phyloP scores from a whole-genome alignment of 306 rosid genomes.

The Fragaria nilgerrensis region DNA sequence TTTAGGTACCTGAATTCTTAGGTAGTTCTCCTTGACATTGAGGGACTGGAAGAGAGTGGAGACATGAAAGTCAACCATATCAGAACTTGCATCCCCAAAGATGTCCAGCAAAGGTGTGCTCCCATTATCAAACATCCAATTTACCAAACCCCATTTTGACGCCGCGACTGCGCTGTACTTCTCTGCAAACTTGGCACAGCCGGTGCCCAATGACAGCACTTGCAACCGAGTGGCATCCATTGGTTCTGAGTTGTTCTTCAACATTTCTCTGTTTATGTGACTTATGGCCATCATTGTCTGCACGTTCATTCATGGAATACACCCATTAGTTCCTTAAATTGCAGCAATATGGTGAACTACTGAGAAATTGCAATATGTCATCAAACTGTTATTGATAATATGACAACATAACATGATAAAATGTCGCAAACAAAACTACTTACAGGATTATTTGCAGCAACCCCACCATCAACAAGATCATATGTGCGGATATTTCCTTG shows the following conservation, averaged over 20 bases:
- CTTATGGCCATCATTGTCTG: slow-evolving; percentile 42
- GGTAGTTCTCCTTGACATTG: slow-evolving; percentile 30
- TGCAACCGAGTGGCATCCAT: slow-evolving; percentile 24
- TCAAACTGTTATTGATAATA: neutral
- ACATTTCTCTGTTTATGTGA: slow-evolving; percentile 22
- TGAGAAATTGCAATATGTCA: neutral
- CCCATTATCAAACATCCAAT: slow-evolving; percentile 35
- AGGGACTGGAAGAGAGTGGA: slow-evolving; percentile 38
- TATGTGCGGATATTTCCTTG: slow-evolving; percentile 24
- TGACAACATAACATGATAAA: neutral
- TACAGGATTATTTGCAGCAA: slow-evolving; percentile 50
- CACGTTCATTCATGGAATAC: neutral
- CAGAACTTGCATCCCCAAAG: slow-evolving; percentile 36
- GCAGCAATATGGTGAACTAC: neutral
- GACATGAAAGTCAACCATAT: slow-evolving; percentile 43
- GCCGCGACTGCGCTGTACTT: slow-evolving; percentile 38
- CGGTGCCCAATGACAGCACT: slow-evolving; percentile 47
- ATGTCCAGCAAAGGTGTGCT: slow-evolving; percentile 40
- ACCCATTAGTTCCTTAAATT: neutral
- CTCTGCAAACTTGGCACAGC: slow-evolving; percentile 33
- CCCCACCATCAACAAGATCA: slow-evolving; percentile 40
- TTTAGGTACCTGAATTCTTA: slow-evolving; percentile 46
- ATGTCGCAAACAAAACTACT: neutral
- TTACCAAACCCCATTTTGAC: slow-evolving; percentile 37
- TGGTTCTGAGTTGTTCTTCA: neutral